Conservation (phyloP, 2,329 filamentous ascomycete genomes). For the Zasmidium cellare region DNA sequence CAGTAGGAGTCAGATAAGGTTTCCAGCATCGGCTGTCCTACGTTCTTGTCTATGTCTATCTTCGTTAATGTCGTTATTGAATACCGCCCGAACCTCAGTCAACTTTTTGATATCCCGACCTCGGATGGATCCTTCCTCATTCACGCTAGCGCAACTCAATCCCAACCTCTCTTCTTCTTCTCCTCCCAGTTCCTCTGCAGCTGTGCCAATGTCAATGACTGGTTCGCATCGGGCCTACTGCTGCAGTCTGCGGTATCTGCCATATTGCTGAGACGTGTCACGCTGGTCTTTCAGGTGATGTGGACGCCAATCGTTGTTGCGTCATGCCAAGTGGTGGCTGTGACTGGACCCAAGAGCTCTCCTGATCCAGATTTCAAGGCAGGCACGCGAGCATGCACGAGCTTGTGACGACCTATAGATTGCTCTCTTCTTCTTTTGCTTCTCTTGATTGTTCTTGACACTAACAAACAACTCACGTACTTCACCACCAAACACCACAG, state of each 20-base stretch:
- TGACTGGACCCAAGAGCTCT: conserved; percentile 8
- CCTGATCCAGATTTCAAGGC: neutral
- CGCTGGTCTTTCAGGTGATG: too few species aligned
- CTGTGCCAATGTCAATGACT: neutral
- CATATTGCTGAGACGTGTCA: neutral
- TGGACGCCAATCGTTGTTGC: neutral
- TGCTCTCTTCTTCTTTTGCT: neutral
- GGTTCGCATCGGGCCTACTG: neutral
- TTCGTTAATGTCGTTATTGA: neutral
- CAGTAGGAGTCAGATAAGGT: too few species aligned
- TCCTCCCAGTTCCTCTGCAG: neutral
- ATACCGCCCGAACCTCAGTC: too few species aligned
- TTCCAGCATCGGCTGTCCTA: too few species aligned
- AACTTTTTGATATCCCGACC: conserved; percentile 5
- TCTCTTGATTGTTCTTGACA: neutral
- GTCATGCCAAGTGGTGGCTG: conserved; percentile 23
- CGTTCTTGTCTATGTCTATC: neutral
- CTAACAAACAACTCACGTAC: neutral
- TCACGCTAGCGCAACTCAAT: conserved; percentile 1
- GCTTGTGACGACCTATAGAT: neutral
- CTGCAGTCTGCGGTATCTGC: neutral
- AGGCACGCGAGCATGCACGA: neutral
- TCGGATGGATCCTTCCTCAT: neutral
- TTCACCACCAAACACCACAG: neutral
- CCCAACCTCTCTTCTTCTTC: neutral